Evolutionary conservation across 2,329 filamentous ascomycete species (phyloP).

Genomic region (Monilinia laxa): DNA sequence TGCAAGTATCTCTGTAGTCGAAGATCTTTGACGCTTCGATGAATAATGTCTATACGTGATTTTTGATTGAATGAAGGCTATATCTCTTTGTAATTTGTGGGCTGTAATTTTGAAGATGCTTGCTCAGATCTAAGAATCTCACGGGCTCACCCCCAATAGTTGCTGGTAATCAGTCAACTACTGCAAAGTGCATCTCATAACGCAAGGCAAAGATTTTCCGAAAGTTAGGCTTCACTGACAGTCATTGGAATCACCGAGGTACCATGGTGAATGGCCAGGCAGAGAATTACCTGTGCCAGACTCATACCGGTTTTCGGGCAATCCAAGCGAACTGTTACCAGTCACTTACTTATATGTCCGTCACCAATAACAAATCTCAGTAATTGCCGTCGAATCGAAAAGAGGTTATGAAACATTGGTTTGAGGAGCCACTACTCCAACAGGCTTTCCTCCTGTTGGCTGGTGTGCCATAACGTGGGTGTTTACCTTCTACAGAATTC

Average conservation of each 20-base stretch:
- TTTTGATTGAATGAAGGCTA: too few species aligned
- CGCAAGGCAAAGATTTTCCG: background rate
- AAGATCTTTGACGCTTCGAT: too few species aligned
- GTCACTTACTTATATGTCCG: background rate
- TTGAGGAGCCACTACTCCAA: constrained; percentile 21
- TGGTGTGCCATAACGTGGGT: constrained; percentile 26
- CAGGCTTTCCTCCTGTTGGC: constrained; percentile 22
- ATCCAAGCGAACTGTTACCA: constrained; percentile 1
- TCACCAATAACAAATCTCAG: too few species aligned
- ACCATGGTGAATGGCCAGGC: background rate
- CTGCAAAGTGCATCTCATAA: background rate
- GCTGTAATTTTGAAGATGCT: background rate
- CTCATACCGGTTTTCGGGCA: background rate
- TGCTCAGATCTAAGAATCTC: background rate
- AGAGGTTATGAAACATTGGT: constrained; percentile 16
- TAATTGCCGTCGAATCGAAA: constrained; percentile 13
- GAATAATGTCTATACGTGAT: too few species aligned
- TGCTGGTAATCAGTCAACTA: background rate
- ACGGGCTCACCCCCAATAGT: background rate
- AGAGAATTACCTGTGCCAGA: constrained; percentile 5
- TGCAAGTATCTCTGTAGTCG: too few species aligned
- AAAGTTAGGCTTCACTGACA: background rate
- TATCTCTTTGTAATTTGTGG: too few species aligned
- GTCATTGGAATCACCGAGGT: background rate
- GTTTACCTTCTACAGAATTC: constrained; percentile 13